Evolutionary conservation across 441 rosid species (phyloP), one percentile per base, ranked within the genome.

Genomic region (Biscutella laevigata): DNA sequence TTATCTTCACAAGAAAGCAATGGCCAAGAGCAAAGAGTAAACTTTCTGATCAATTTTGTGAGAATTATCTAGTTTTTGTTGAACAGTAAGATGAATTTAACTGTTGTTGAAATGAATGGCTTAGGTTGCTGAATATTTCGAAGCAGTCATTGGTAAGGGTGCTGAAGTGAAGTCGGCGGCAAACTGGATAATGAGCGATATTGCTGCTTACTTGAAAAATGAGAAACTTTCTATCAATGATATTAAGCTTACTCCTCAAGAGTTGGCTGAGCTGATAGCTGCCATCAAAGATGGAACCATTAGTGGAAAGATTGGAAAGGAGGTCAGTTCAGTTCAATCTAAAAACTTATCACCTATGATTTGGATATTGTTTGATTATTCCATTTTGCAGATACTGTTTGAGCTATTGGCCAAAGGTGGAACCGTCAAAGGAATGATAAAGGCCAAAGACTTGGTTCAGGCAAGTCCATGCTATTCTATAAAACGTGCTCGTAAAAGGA

Each of bases 121-220:
- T 43, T 62, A 91, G 98, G 90, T 91, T 40, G 91, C 89, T 27
- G 77, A 67, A 8, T 88, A 75, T 71, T 88, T 91, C 60, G 96
- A 91, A 62, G 83, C 81, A 58, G 84, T 94, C 16, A 72, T 85
- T 44, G 70, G 71, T 20, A 79, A 71, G 53, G 96, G 95, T 13
- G 94, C 96, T 58, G 96, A 88, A 36, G 75, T 77, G 62, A 88
- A 88, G 77, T 71, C 62, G 59, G 84, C 88, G 14, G 74, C 89
- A 47, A 91, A 88, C 64, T 85, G 98, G 98, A 74, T 91, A 61
- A 91, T 88, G 89, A 77, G 95, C 5, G 98, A 88, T 68, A 80
- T 91, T 52, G 95, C 89, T 13, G 91, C 91, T 33, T 83, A 82
- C 62, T 66, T 85, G 86, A 88, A 91, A 65, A 83, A 88, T 51